Evolutionary conservation across 2,329 filamentous ascomycete species (phyloP), one percentile per base, ranked within the genome.

Genomic region (Paracoccidioides lutzii): DNA sequence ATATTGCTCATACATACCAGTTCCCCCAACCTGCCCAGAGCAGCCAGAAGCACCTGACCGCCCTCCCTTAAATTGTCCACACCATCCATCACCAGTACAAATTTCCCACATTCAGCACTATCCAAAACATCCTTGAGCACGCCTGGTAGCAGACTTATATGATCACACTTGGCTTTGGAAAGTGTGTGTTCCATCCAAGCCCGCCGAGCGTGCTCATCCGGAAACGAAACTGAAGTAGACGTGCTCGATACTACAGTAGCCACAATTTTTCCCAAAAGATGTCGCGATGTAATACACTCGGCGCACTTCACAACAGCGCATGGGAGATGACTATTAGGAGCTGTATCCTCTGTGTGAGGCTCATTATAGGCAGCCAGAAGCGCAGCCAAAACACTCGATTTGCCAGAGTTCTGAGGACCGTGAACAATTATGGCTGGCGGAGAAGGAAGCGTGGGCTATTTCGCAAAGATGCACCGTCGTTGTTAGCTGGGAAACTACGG

Each of bases 381-480:
- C 3, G 78, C 76, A 56, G 77, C 76, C 3, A 85, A 76, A 52
- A 95, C 78, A 50, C 81, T 80, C 37, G 83, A 88, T 73, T 97
- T 97, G 43, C 90, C 91, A 0, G 90, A 95, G 2, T 89, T 85
- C 64, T 90, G 84, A 35, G 90, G 81, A 52, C 93, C 93, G 69
- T 97, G 84, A 51, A 94, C 71, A 28, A 96, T 82, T 9, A 96
- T 69, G 58, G 87, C 87, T 9, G 82, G 76, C 56, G 86, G 87
- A 56, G 81, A 84, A 35, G 87, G 84, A n/a, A 84, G 59, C 14
- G 56, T 41, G 44, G 66, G 64, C 71, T 74, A 51, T 58, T 22
- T 22, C 22, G 22, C 22, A 22, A 30, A 35, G 22, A 32, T 53
- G 35, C n/a, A 10, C 9, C 12, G 35, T 3, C 30, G 35, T 40